Percentiles rank a stretch among this genome's conserved stretches.
These are phyloP conservation scores for Podochytrium sp. DNA, from an alignment of 192 early-diverging fungal genomes.

Conservation along the genomic window DNA sequence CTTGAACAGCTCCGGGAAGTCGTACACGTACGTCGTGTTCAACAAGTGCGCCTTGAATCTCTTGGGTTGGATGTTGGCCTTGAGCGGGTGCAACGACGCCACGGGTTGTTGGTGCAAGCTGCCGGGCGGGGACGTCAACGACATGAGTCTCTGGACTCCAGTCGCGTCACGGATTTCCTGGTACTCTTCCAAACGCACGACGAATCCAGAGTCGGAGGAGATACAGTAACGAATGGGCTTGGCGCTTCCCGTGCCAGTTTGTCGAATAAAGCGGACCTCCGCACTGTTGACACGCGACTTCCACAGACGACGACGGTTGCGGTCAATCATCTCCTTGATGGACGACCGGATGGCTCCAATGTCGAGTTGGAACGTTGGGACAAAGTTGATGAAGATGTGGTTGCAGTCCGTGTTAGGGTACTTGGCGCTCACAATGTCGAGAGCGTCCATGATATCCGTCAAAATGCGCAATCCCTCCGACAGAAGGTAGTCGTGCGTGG, in stretches of 20 bases:
- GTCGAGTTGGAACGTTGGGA: slow-evolving; percentile 93
- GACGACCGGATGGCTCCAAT: slow-evolving; percentile 80
- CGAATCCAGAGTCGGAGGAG: slow-evolving; percentile 89
- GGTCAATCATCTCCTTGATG: slow-evolving; percentile 86
- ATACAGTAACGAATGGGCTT: slow-evolving; percentile 90
- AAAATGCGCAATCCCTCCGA: slow-evolving; percentile 93
- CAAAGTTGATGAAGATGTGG: slow-evolving; percentile 98
- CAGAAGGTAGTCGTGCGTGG: slow-evolving; percentile 91
- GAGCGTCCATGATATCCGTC: slow-evolving; percentile 91
- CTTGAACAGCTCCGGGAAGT: slow-evolving; percentile 97
- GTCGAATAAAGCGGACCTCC: slow-evolving; percentile 93
- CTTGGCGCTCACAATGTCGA: slow-evolving; percentile 89
- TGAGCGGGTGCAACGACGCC: slow-evolving; percentile 83
- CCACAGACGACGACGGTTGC: slow-evolving; percentile 94
- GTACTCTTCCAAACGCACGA: slow-evolving; percentile 91
- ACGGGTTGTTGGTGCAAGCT: slow-evolving; percentile 83
- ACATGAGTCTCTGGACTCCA: slow-evolving; percentile 84
- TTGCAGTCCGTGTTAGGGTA: slow-evolving; percentile 98
- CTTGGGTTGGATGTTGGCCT: slow-evolving; percentile 94
- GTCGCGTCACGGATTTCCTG: slow-evolving; percentile 82
- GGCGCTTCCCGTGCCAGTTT: slow-evolving; percentile 57
- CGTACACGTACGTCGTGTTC: slow-evolving; percentile 98
- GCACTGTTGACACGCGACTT: slow-evolving; percentile 92
- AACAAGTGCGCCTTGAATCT: slow-evolving; percentile 97
- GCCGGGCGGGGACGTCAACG: slow-evolving; percentile 74